These are phyloP conservation scores for Fusarium chaquense DNA, from an alignment of 2,329 filamentous ascomycete species.

Conservation along the genomic window DNA sequence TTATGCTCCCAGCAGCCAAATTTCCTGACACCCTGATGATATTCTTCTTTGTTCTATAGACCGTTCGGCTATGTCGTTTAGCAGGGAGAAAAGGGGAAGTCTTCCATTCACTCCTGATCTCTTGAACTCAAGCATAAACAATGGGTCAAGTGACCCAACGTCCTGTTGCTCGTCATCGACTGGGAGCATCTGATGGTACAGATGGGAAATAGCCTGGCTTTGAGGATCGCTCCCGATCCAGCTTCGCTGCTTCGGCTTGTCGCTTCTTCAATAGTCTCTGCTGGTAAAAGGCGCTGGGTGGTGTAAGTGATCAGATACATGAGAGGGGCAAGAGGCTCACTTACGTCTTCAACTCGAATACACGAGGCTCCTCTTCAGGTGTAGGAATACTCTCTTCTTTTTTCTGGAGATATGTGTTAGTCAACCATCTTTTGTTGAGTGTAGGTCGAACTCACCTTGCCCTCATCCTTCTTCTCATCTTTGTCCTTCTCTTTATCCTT, in stretches of 20 bases:
- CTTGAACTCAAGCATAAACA: background rate
- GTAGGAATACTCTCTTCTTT: slow-evolving; percentile 38
- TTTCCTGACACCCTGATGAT: too few relatives aligned
- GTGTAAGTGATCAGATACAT: background rate
- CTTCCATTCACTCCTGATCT: background rate
- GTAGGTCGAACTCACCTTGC: slow-evolving; percentile 21
- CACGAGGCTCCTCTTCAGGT: slow-evolving; percentile 72
- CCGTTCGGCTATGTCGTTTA: too few relatives aligned
- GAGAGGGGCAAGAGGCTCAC: background rate
- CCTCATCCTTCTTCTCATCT: slow-evolving; percentile 41
- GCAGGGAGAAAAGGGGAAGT: background rate
- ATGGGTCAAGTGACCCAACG: background rate
- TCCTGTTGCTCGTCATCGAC: slow-evolving; percentile 33
- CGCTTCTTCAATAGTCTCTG: slow-evolving; percentile 81
- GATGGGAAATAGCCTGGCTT: slow-evolving; percentile 87
- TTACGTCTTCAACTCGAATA: slow-evolving; percentile 87
- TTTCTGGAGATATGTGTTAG: slow-evolving; percentile 10
- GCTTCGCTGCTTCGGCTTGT: slow-evolving; percentile 68
- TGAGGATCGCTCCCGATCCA: slow-evolving; percentile 82
- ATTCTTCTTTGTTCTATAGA: background rate
- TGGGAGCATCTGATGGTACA: slow-evolving; percentile 74
- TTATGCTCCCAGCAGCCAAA: too few relatives aligned
- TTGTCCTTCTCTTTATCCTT: slow-evolving; percentile 54
- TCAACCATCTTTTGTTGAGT: background rate
- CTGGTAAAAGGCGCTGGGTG: slow-evolving; percentile 81